Conservation (phyloP, 176 grass and related monocot species). For the Triticum dicoccoides region DNA sequence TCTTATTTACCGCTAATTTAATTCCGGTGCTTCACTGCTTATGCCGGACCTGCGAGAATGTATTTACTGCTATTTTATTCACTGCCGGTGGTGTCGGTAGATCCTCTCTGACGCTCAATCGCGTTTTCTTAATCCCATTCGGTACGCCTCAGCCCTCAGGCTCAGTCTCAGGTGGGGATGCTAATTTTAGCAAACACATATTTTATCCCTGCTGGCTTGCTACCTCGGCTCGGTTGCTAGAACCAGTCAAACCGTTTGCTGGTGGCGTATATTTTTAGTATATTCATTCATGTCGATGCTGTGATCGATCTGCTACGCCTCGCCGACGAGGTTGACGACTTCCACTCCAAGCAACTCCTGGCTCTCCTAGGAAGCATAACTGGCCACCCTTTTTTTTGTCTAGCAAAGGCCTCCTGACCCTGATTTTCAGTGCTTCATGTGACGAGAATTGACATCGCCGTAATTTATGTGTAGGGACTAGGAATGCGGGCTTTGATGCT, state of each 20-base stretch:
- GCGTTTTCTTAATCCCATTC: background rate
- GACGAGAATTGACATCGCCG: background rate
- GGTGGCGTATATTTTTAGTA: background rate
- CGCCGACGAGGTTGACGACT: background rate
- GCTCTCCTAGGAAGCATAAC: background rate
- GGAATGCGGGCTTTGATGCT: background rate
- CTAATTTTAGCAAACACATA: constrained; percentile 7
- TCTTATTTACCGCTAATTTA: background rate
- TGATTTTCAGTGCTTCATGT: background rate
- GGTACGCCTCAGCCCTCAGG: background rate
- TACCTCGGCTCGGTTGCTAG: background rate
- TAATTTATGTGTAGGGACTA: background rate
- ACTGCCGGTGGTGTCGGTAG: background rate
- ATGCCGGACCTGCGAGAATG: background rate
- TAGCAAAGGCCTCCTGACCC: background rate
- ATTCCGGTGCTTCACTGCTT: background rate
- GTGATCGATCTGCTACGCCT: background rate
- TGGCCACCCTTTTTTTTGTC: background rate
- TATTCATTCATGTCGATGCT: constrained; percentile 33
- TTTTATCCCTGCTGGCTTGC: background rate
- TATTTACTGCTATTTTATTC: background rate
- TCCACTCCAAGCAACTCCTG: background rate
- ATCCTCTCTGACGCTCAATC: constrained; percentile 9
- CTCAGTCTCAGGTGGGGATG: background rate
- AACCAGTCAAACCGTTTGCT: constrained; percentile 16